Evolutionary conservation across 148 eudicot species (phyloP).

Genomic region (Vaccinium corymbosum): DNA sequence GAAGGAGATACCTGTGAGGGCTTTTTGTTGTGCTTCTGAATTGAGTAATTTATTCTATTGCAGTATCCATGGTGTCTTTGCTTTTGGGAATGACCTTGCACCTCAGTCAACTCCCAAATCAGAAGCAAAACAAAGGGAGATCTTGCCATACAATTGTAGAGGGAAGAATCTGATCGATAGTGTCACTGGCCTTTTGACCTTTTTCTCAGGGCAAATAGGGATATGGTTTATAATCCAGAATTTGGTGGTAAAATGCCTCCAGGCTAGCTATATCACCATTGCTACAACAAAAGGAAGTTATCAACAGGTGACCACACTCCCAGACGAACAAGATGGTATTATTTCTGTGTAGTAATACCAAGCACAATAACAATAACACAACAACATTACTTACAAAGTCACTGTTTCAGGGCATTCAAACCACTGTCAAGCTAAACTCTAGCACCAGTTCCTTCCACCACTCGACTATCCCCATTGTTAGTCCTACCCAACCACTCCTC

Average conservation of each 20-base stretch:
- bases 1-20: not conserved
- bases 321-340: not conserved
- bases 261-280: too few species aligned
- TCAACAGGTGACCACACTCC: not conserved
- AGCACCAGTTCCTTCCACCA: conserved; percentile 12
- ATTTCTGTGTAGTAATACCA: not conserved
- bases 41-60: not conserved
- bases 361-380: conserved; percentile 2
- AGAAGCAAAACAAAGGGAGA: too few species aligned
- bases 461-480: conserved; percentile 2
- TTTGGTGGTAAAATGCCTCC: too few species aligned
- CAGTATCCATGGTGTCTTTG: too few species aligned
- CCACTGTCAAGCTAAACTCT: conserved; percentile 2
- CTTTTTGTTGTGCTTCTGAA: not conserved
- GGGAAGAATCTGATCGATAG: too few species aligned
- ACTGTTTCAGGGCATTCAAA: not conserved
- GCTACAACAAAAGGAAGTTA: too few species aligned
- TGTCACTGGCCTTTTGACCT: too few species aligned
- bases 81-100: not conserved
- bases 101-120: not conserved
- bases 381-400: not conserved
- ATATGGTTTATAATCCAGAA: too few species aligned
- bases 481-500: conserved; percentile 63
- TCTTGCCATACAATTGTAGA: too few species aligned
- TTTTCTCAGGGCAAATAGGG: too few species aligned